phyloP scores from a whole-genome alignment of 805 yeast genomes.

The Maudiozyma barnettii region DNA sequence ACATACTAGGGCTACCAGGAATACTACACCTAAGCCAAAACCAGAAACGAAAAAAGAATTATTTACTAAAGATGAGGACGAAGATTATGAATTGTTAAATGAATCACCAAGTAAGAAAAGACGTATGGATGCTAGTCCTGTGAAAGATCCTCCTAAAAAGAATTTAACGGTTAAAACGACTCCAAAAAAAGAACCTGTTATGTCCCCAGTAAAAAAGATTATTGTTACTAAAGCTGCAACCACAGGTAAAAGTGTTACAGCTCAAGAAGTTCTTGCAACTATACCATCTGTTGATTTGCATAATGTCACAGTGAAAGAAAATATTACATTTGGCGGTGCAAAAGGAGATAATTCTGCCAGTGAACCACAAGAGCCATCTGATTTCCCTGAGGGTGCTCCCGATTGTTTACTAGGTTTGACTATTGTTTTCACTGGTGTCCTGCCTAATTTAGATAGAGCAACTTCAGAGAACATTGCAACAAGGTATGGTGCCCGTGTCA shows the following conservation, averaged over 20 bases:
- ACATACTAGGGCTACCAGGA: not conserved
- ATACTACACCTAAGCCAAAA: not conserved
- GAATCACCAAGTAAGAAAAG: not conserved
- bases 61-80: not conserved
- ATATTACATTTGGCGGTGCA: slow-evolving; percentile 44
- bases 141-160: too few species aligned
- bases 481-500: slow-evolving; percentile 84
- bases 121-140: too few species aligned
- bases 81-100: not conserved
- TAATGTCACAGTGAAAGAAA: slow-evolving; percentile 38
- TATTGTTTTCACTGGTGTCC: slow-evolving; percentile 84
- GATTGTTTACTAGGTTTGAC: slow-evolving; percentile 84
- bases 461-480: slow-evolving; percentile 70
- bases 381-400: slow-evolving; percentile 73
- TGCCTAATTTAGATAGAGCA: slow-evolving; percentile 71
- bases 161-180: too few species aligned
- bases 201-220: not conserved
- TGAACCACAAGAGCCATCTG: slow-evolving; percentile 20
- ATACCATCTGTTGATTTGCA: slow-evolving; percentile 71
- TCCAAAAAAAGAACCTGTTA: too few species aligned
- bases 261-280: slow-evolving; percentile 34
- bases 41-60: not conserved
- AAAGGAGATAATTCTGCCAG: slow-evolving; percentile 34
- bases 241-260: slow-evolving; percentile 6
- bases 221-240: not conserved